Evolutionary conservation across 2,329 filamentous ascomycete species (phyloP).

Genomic region (Fusarium bactridioides): DNA sequence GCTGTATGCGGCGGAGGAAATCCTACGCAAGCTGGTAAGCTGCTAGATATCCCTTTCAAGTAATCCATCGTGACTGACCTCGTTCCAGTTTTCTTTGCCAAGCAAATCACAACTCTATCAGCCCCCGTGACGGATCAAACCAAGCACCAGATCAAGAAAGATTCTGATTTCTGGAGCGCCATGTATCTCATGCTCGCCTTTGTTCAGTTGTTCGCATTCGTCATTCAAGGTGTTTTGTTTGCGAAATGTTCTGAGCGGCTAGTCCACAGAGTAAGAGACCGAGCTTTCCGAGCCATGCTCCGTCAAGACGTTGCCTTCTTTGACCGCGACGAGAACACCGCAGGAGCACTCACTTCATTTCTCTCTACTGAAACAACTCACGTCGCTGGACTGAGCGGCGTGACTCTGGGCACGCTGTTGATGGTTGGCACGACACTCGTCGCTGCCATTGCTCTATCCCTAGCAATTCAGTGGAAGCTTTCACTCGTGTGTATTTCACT

Average conservation of each 20-base stretch:
- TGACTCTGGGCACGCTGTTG: constrained; percentile 85
- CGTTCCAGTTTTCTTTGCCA: constrained; percentile 83
- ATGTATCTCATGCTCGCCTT: constrained; percentile 90
- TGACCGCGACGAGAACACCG: constrained; percentile 86
- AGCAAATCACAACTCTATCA: constrained; percentile 79
- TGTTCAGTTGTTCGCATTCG: constrained; percentile 74
- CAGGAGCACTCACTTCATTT: constrained; percentile 87
- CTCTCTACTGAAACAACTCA: constrained; percentile 90
- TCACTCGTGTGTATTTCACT: constrained; percentile 82
- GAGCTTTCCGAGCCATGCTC: constrained; percentile 85
- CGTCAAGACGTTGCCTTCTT: constrained; percentile 95
- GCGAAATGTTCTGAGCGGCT: constrained; percentile 88
- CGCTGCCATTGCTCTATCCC: constrained; percentile 72
- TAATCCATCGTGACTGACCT: background rate
- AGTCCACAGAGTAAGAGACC: constrained; percentile 81
- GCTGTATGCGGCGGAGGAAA: constrained; percentile 84
- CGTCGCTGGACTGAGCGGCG: constrained; percentile 85
- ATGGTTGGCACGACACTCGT: constrained; percentile 83
- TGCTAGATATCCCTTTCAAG: background rate
- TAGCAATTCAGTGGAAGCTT: constrained; percentile 88
- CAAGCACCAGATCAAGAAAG: constrained; percentile 66
- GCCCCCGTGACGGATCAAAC: constrained; percentile 57
- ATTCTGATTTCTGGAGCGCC: constrained; percentile 84
- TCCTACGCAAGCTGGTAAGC: constrained; percentile 59
- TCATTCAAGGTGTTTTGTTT: constrained; percentile 75